Base-by-base conservation (phyloP, 306 rosid genomes). In the Malus orientalis region DNA sequence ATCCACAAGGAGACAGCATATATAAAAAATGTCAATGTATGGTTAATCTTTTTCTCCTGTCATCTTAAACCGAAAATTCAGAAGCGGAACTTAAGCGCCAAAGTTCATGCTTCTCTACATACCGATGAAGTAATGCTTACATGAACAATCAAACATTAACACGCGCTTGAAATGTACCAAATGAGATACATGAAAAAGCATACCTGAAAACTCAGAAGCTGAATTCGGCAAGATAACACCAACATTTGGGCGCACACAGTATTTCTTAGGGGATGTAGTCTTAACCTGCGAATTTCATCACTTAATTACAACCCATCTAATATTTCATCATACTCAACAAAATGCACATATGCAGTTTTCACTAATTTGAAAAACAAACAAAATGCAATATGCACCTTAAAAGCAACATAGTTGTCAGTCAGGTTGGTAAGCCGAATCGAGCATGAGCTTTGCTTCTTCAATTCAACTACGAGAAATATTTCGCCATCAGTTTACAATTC, bases 251-350 rank as follows among this genome's bases (percentile, higher is more conserved):
- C 91, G 87, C 76, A 96, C 97, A 42, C 94, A 91, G 76, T 96
- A 96, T 79, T 84, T 92, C 85, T 86, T 92, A 22, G 99, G 99
- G 49, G 98, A 88, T 3, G 99, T 96, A 63, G 99, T 96, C 79
- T 96, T 96, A 72, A 96, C 91, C 99, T 95, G 90, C 76, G 69
- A 84, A 76, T 68, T 64, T 60, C 65, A 29, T 20, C 13, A 7
- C 15, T 13, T 29, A 45, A 67, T 74, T 66, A 66, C 6, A 55
- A 15, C 59, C 74, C 27, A 5, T 58, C 22, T 30, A 73, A 32
- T 22, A 64, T 73, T 57, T 58, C 15, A 67, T 47, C 72, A 68
- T 60, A 25, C 19, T 29, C 32, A 58, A 42, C 16, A 1, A 59
- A 67, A 42, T 5, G 11, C 30, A 14, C 60, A 14, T 1, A 42